phyloP scores from a whole-genome alignment of 2,329 filamentous ascomycete genomes.

The Alternaria sp. region DNA sequence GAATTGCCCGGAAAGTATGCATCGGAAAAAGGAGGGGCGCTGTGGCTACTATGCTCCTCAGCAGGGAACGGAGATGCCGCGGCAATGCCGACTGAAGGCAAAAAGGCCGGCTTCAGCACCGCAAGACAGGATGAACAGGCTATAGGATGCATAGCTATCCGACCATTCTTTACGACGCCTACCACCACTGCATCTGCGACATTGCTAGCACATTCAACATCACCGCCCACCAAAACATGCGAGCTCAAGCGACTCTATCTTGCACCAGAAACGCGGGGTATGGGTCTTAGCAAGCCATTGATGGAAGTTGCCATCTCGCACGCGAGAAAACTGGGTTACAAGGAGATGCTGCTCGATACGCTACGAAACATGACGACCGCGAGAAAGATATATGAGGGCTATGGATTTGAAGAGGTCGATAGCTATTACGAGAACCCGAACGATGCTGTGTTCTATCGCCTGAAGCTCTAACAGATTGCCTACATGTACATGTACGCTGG shows the following conservation, averaged over 20 bases:
- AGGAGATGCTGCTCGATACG: constrained; percentile 65
- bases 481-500: not conserved
- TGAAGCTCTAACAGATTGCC: constrained; percentile 32
- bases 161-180: constrained; percentile 46
- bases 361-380: constrained; percentile 63
- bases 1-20: constrained; percentile 65
- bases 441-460: constrained; percentile 62
- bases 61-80: not conserved
- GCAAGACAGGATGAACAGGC: constrained; percentile 24
- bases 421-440: constrained; percentile 66
- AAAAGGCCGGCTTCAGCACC: not conserved
- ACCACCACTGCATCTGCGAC: constrained; percentile 11
- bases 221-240: constrained; percentile 39
- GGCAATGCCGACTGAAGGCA: not conserved
- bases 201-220: constrained; percentile 12
- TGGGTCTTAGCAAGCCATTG: constrained; percentile 59
- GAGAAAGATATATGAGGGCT: constrained; percentile 57
- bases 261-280: constrained; percentile 57
- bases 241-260: constrained; percentile 70
- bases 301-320: constrained; percentile 56
- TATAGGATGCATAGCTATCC: constrained; percentile 63
- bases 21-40: constrained; percentile 54
- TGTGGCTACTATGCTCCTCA: constrained; percentile 57
- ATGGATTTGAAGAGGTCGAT: constrained; percentile 62
- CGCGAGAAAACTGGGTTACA: constrained; percentile 61